Base-by-base conservation (phyloP, 2,329 filamentous ascomycete genomes). In the Penicillium sp. region DNA sequence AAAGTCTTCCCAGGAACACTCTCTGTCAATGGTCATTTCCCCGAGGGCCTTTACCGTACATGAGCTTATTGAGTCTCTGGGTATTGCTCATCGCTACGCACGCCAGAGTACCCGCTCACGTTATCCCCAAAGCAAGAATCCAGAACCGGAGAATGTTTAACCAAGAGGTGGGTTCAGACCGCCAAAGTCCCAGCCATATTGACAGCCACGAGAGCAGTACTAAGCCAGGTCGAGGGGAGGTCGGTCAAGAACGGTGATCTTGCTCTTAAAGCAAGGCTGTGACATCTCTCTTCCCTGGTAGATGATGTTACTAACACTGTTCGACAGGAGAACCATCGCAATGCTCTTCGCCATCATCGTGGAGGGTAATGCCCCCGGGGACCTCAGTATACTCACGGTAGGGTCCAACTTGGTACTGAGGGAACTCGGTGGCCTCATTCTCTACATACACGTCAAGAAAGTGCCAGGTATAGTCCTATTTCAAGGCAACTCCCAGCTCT, bases 231-330 rank as follows among this genome's bases (percentile, higher is more conserved):
- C 53, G 89, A 95, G 52, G 90, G 89, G 52, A 89, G 81, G 19
- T 87, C 91, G 3, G 87, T 90, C 89, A 89, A 95, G 80, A 95
- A 92, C 46, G 89, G n/a, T n/a, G n/a, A n/a, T n/a, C n/a, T n/a
- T n/a, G n/a, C n/a, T n/a, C n/a, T n/a, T n/a, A n/a, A n/a, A n/a
- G n/a, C n/a, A n/a, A n/a, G n/a, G n/a, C n/a, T n/a, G n/a, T n/a
- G n/a, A n/a, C n/a, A n/a, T n/a, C n/a, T n/a, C n/a, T n/a, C n/a
- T n/a, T n/a, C n/a, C n/a, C n/a, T n/a, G n/a, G n/a, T n/a, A n/a
- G n/a, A n/a, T n/a, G n/a, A n/a, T n/a, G n/a, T n/a, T n/a, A n/a
- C n/a, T n/a, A n/a, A n/a, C n/a, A n/a, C n/a, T n/a, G n/a, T n/a
- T n/a, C n/a, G n/a, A n/a, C n/a, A n/a, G n/a, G n/a, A n/a, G n/a